Evolutionary conservation across 495 filamentous ascomycete genomes (phyloP).

Genomic region (Neurospora sp.): DNA sequence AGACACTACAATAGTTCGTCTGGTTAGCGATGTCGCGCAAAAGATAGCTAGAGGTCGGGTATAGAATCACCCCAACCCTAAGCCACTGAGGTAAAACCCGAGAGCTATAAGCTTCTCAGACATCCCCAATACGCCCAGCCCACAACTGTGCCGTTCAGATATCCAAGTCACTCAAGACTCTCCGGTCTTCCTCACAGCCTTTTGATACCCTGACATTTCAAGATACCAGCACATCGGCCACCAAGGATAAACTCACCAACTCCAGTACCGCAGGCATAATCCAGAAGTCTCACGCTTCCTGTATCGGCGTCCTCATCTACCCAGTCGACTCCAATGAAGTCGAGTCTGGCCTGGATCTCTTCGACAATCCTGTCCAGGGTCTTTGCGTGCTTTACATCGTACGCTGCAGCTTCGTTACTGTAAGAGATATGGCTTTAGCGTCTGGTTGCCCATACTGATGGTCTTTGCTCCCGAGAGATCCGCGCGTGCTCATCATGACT

Average conservation of each 20-base stretch:
- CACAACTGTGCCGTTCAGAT: background rate
- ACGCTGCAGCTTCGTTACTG: slow-evolving; percentile 30
- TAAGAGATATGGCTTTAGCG: background rate
- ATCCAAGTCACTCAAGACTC: background rate
- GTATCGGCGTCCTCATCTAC: slow-evolving; percentile 19
- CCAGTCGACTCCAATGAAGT: slow-evolving; percentile 56
- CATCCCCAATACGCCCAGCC: background rate
- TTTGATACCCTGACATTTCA: background rate
- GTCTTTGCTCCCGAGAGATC: background rate
- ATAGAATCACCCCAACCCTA: background rate
- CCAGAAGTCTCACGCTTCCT: slow-evolving; percentile 47
- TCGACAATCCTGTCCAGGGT: slow-evolving; percentile 29
- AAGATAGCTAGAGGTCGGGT: background rate
- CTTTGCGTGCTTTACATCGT: slow-evolving; percentile 32
- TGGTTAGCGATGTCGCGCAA: background rate
- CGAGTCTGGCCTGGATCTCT: slow-evolving; percentile 40
- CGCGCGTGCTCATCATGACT: background rate
- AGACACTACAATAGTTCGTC: background rate
- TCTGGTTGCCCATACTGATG: background rate
- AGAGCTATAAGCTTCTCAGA: background rate
- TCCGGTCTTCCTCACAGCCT: background rate
- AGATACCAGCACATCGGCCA: slow-evolving; percentile 35
- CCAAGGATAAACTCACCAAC: slow-evolving; percentile 26
- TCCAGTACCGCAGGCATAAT: slow-evolving; percentile 71
- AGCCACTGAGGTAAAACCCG: background rate